These are phyloP conservation scores for Tylopilus plumbeoviolaceoides DNA, from an alignment of 768 basidiomycete species.

Conservation along the genomic window DNA sequence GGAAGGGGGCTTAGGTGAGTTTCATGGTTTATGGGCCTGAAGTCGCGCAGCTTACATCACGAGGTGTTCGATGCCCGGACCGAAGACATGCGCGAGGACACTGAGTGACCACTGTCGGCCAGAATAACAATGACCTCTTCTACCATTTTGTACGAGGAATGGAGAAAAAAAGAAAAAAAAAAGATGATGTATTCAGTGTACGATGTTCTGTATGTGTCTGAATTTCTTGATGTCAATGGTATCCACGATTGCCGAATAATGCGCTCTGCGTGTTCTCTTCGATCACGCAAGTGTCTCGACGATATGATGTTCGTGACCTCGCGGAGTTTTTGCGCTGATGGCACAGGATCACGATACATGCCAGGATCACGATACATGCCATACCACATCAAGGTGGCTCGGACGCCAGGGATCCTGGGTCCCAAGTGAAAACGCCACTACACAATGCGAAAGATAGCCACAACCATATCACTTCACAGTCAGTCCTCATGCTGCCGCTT, in stretches of 20 bases:
- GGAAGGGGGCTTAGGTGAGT: constrained; percentile 1
- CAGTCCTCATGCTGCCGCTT: too few relatives aligned
- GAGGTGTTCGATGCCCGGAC: background rate
- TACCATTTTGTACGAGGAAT: background rate
- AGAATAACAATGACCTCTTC: background rate
- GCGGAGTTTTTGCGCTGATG: too few relatives aligned
- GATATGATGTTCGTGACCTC: too few relatives aligned
- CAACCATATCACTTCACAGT: too few relatives aligned
- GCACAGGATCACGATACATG: too few relatives aligned
- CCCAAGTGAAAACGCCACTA: too few relatives aligned
- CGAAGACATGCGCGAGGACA: background rate
- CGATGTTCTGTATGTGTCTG: background rate
- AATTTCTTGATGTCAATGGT: background rate
- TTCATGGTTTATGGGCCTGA: background rate
- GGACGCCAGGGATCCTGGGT: too few relatives aligned
- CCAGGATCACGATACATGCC: too few relatives aligned
- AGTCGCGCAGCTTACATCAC: background rate
- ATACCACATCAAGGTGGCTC: too few relatives aligned
- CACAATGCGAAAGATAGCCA: too few relatives aligned
- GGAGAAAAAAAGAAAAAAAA: background rate
- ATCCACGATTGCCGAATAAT: background rate
- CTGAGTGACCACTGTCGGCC: background rate
- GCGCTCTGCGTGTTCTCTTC: too few relatives aligned
- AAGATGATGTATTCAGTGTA: background rate
- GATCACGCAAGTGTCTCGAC: too few relatives aligned